Conservation (phyloP, 192 early-diverging fungal species). For the Entrophospora sp. region DNA sequence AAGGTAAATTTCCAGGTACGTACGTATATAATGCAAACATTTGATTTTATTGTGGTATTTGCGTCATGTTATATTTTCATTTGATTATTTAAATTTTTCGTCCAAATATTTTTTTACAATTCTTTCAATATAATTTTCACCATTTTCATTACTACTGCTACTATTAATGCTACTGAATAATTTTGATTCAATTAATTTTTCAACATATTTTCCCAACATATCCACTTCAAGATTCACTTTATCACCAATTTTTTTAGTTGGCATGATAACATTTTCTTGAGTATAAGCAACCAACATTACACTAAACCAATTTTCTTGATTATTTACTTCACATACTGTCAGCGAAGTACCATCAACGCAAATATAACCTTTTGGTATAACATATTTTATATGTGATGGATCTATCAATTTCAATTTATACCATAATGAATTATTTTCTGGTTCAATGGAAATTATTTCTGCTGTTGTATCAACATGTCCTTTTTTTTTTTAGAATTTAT, state of each 20-base stretch:
- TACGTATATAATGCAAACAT: no score
- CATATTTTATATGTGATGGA: conserved; percentile 61
- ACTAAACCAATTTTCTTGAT: conserved; percentile 61
- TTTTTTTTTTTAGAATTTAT: conserved; percentile 19
- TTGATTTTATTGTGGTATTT: no score
- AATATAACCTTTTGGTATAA: conserved; percentile 94
- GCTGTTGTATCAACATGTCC: conserved; percentile 91
- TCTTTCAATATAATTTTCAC: no score
- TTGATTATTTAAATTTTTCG: no score
- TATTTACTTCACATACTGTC: conserved; percentile 86
- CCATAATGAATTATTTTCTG: conserved; percentile 86
- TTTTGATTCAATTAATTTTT: conserved; percentile 65
- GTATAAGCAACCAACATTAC: conserved; percentile 98
- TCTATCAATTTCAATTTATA: conserved; percentile 44
- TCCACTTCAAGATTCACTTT: conserved; percentile 95
- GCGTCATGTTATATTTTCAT: no score
- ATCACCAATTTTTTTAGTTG: conserved; percentile 58
- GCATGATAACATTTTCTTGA: conserved; percentile 74
- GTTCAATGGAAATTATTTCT: conserved; percentile 57
- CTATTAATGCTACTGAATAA: conserved; percentile 36
- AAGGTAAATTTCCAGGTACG: no score
- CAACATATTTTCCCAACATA: conserved; percentile 91
- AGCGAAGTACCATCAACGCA: conserved; percentile 90
- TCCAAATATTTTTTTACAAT: no score
- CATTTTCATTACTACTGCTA: no score